phyloP scores from a whole-genome alignment of 495 filamentous ascomycete species.

The Friedmanniomyces simplex region DNA sequence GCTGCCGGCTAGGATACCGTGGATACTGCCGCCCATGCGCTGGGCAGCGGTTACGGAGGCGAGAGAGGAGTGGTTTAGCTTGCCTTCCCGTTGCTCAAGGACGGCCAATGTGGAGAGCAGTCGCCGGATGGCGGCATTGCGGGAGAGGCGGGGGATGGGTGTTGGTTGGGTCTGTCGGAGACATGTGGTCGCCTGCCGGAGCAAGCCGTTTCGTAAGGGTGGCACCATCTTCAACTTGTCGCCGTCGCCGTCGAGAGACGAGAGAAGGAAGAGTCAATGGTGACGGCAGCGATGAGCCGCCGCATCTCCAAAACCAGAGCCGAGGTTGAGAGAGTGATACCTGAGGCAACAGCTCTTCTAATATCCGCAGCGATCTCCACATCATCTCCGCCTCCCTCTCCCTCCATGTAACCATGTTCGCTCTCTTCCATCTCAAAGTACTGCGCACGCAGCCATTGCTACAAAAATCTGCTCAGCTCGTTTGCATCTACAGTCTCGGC shows the following conservation, averaged over 20 bases:
- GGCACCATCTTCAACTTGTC: constrained; percentile 20
- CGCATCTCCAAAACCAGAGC: no score
- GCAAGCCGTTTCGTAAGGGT: constrained; percentile 22
- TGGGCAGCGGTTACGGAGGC: constrained; percentile 78
- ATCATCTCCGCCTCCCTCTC: no score
- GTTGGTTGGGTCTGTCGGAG: constrained; percentile 23
- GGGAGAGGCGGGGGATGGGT: constrained; percentile 8
- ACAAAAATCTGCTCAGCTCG: no score
- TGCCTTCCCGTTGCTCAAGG: constrained; percentile 86
- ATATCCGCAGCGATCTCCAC: no score
- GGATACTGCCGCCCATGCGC: constrained; percentile 75
- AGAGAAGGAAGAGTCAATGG: no score
- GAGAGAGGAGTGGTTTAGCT: constrained; percentile 71
- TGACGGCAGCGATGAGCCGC: no score
- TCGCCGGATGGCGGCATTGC: constrained; percentile 44
- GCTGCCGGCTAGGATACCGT: constrained; percentile 78
- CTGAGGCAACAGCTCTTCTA: no score
- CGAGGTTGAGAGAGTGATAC: no score
- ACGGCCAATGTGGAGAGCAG: constrained; percentile 81
- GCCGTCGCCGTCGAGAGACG: background rate
- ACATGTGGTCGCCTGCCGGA: constrained; percentile 29
- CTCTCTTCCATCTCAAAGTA: no score
- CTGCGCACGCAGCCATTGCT: no score
- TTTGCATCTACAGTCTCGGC: no score
- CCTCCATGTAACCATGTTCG: no score